Percentiles rank a stretch among this genome's conserved stretches.
These are phyloP conservation scores for Protoeuglena noctilucae DNA, from an alignment of 139 green algal genomes.

Conservation along the genomic window DNA sequence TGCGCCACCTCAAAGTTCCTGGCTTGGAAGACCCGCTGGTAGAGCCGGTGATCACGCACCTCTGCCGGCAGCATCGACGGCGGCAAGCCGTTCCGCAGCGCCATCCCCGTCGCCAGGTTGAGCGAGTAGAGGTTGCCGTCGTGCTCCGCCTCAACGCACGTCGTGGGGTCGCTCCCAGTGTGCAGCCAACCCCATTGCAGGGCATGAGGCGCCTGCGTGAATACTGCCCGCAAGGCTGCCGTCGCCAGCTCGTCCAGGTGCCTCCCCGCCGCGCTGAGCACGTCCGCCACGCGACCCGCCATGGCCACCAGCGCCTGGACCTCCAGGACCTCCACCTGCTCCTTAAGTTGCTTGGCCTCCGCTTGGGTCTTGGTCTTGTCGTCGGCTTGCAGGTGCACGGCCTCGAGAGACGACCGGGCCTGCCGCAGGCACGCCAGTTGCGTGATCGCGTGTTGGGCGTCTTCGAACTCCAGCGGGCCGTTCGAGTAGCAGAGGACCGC, in stretches of 20 bases:
- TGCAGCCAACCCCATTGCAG: too few relatives aligned
- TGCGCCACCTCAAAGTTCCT: slow-evolving; percentile 25
- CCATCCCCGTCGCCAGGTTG: slow-evolving; percentile 12
- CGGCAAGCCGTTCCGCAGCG: slow-evolving; percentile 3
- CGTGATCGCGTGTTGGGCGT: slow-evolving; percentile 9
- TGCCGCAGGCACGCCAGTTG: slow-evolving; percentile 18
- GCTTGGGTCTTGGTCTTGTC: too few relatives aligned
- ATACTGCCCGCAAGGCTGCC: not conserved
- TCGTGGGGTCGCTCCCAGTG: too few relatives aligned
- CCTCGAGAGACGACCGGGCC: slow-evolving; percentile 16
- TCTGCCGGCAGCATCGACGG: slow-evolving; percentile 19
- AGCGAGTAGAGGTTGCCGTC: slow-evolving; percentile 23
- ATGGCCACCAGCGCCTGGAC: slow-evolving; percentile 8
- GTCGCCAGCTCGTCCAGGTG: not conserved
- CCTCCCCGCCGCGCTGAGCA: not conserved
- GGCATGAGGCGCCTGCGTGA: not conserved
- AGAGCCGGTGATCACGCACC: slow-evolving; percentile 26
- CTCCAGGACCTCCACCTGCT: slow-evolving; percentile 6
- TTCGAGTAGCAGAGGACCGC: slow-evolving; percentile 14
- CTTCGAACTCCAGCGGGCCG: not conserved
- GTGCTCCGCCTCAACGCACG: slow-evolving; percentile 18
- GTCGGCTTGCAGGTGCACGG: too few relatives aligned
- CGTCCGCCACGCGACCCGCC: not conserved
- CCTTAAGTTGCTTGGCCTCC: not conserved
- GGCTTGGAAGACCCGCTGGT: slow-evolving; percentile 23